Evolutionary conservation across 805 yeast species (phyloP).

Genomic region (Blastobotrys muscicola): DNA sequence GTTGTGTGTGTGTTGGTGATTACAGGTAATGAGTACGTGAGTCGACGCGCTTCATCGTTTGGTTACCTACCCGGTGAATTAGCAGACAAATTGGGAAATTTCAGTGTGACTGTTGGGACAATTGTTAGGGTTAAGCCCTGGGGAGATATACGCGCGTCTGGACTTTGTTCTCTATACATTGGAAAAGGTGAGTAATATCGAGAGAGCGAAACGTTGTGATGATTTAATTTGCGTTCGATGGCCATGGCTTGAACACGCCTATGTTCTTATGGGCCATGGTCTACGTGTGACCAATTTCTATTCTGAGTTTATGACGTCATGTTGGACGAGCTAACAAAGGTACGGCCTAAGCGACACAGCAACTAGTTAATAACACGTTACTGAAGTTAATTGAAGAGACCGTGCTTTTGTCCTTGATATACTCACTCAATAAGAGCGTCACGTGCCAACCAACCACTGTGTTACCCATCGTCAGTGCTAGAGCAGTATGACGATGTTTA

Average conservation of each 20-base stretch:
- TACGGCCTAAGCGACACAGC: too few relatives aligned
- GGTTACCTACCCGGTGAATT: background rate
- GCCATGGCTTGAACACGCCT: conserved; percentile 3
- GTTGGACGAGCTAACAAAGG: too few relatives aligned
- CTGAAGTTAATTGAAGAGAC: too few relatives aligned
- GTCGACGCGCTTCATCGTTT: background rate
- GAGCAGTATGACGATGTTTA: too few relatives aligned
- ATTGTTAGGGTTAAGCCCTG: background rate
- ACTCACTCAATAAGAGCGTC: too few relatives aligned
- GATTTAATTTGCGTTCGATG: conserved; percentile 9
- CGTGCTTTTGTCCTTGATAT: too few relatives aligned
- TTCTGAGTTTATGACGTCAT: too few relatives aligned
- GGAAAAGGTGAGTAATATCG: too few relatives aligned
- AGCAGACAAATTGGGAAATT: background rate
- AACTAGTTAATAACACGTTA: too few relatives aligned
- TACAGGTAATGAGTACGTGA: background rate
- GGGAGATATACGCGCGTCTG: background rate
- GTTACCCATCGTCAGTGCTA: too few relatives aligned
- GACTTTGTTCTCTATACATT: background rate
- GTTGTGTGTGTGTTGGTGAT: conserved; percentile 1
- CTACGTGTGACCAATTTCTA: conserved; percentile 3
- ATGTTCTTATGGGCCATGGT: conserved; percentile 3
- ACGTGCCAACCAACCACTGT: too few relatives aligned
- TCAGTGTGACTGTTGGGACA: background rate
- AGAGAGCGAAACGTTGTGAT: background rate